Conservation (phyloP, 2,329 filamentous ascomycete genomes). For the Penicillium sp. region DNA sequence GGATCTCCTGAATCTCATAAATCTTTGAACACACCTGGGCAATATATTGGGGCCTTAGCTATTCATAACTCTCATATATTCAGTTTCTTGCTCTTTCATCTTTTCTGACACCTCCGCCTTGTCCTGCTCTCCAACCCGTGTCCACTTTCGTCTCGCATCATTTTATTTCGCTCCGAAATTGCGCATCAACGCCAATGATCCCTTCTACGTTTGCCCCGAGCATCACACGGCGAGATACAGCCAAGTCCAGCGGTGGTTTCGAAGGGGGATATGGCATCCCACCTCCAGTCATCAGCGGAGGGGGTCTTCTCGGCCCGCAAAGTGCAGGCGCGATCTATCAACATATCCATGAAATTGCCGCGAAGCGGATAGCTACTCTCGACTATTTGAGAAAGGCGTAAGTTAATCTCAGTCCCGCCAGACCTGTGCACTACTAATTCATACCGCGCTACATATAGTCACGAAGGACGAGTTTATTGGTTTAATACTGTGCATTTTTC, state of each 20-base stretch:
- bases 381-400: slow-evolving; percentile 92
- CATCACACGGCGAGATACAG: slow-evolving; percentile 35
- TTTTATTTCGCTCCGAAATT: not conserved
- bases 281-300: slow-evolving; percentile 32
- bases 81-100: not conserved
- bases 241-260: slow-evolving; percentile 32
- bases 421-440: slow-evolving; percentile 10
- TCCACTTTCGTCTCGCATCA: not conserved
- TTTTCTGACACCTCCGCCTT: not conserved
- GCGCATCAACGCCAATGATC: slow-evolving; percentile 27
- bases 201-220: slow-evolving; percentile 35
- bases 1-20: not conserved
- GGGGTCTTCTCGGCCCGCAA: slow-evolving; percentile 41
- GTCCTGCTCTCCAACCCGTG: not conserved
- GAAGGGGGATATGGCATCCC: slow-evolving; percentile 24
- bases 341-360: slow-evolving; percentile 77
- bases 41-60: not conserved
- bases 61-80: not conserved
- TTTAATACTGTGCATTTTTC: slow-evolving; percentile 96
- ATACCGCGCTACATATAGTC: slow-evolving; percentile 51
- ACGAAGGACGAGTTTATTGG: slow-evolving; percentile 95
- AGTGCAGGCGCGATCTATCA: slow-evolving; percentile 59
- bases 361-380: slow-evolving; percentile 89
- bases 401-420: slow-evolving; percentile 38
- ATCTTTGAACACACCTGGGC: not conserved